Evolutionary conservation across 768 basidiomycete genomes (phyloP).

Genomic region (Lenzites betulinus): DNA sequence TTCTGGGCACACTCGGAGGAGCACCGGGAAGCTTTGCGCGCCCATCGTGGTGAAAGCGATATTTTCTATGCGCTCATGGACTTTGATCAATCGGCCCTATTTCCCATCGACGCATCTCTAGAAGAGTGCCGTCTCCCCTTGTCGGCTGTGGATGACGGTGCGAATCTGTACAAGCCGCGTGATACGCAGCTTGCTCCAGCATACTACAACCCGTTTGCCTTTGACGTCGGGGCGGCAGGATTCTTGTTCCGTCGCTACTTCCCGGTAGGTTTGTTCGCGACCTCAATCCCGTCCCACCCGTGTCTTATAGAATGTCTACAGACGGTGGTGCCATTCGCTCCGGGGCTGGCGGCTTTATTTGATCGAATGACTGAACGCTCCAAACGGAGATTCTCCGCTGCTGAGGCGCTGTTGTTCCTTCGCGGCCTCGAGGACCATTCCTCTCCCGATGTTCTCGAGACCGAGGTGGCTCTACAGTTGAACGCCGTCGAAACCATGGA

Average conservation of each 20-base stretch:
- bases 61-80: slow-evolving; percentile 1
- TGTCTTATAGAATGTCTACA: not conserved
- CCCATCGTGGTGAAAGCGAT: not conserved
- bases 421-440: not conserved
- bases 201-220: slow-evolving; percentile 1
- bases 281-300: not conserved
- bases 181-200: not conserved
- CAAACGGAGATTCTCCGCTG: not conserved
- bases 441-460: not conserved
- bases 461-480: not conserved
- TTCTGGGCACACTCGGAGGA: no score
- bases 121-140: not conserved
- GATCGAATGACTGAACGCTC: not conserved
- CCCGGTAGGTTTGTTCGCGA: not conserved
- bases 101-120: not conserved
- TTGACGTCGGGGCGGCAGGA: not conserved
- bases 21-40: not conserved
- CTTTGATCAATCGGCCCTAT: not conserved
- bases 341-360: not conserved
- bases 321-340: not conserved
- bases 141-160: not conserved
- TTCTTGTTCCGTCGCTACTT: not conserved
- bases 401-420: not conserved
- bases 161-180: not conserved
- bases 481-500: not conserved